Percentiles rank a stretch among this genome's conserved stretches.
Evolutionary conservation across 192 early-diverging fungal species (phyloP).

Genomic region (Podila epigama): DNA sequence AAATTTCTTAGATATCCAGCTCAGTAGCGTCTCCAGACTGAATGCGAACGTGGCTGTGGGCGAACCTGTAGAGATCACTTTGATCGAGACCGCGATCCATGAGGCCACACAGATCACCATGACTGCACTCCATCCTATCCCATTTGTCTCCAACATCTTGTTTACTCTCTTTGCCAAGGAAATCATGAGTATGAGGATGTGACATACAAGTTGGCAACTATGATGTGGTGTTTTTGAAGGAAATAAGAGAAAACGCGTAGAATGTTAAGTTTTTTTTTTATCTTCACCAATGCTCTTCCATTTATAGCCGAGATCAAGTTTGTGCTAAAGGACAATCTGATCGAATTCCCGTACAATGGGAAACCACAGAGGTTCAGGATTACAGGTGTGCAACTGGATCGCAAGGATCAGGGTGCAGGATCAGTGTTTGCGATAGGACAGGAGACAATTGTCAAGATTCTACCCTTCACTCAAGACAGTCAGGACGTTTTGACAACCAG

Average conservation of each 20-base stretch:
- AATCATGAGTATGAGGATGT: conserved; percentile 60
- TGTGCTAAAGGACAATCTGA: conserved; percentile 48
- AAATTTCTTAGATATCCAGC: conserved; percentile 55
- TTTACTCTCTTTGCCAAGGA: conserved; percentile 67
- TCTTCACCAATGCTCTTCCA: too few species aligned
- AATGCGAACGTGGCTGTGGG: conserved; percentile 59
- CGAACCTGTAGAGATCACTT: conserved; percentile 41
- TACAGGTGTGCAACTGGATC: conserved; percentile 17
- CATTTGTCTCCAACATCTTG: conserved; percentile 54
- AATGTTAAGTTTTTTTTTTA: not conserved
- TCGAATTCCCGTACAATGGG: conserved; percentile 69
- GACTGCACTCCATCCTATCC: conserved; percentile 28
- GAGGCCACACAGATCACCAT: conserved; percentile 55
- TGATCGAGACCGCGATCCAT: conserved; percentile 31
- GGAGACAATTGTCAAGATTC: conserved; percentile 46
- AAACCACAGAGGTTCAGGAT: conserved; percentile 54
- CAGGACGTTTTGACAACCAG: conserved; percentile 7
- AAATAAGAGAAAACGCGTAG: too few species aligned
- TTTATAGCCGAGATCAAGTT: conserved; percentile 66
- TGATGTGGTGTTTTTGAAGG: too few species aligned
- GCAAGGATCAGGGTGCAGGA: conserved; percentile 8
- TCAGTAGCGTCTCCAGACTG: conserved; percentile 51
- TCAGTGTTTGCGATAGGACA: conserved; percentile 39
- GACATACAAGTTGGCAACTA: too few species aligned
- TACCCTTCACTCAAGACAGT: conserved; percentile 32